These are phyloP conservation scores for Eucalyptus dawsonii DNA, from an alignment of 345 rosid species.

Conservation along the genomic window DNA sequence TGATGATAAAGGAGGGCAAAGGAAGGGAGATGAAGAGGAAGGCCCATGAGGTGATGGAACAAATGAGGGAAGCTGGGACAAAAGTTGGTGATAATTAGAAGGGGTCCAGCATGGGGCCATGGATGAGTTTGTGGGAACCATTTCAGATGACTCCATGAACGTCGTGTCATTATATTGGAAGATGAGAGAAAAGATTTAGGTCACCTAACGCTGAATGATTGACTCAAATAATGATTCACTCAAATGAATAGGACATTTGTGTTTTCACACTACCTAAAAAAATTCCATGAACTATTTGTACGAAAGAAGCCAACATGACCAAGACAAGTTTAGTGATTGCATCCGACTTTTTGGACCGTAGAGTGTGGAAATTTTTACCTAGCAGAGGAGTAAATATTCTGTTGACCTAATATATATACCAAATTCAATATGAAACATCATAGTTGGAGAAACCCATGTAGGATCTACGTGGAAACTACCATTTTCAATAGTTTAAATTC, in stretches of 20 bases:
- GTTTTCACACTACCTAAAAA: background rate
- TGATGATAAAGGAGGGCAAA: no score
- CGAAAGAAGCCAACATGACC: background rate
- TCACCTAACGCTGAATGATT: background rate
- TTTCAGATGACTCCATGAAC: background rate
- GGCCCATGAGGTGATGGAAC: background rate
- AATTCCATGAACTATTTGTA: background rate
- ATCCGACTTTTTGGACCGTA: background rate
- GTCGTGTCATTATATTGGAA: background rate
- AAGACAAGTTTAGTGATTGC: background rate
- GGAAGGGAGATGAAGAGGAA: no score
- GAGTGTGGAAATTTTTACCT: background rate
- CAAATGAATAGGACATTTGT: background rate
- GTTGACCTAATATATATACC: background rate
- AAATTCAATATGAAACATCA: background rate
- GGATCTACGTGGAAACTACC: background rate
- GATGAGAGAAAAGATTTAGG: background rate
- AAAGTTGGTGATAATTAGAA: background rate
- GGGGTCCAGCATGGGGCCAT: background rate
- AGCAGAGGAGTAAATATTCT: background rate
- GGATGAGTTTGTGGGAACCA: background rate
- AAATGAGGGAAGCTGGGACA: conserved; percentile 5
- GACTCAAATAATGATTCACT: no score
- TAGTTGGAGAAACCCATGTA: background rate
- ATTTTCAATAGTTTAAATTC: background rate